A percentile compares a stretch with the other conserved stretches of the same genome.
phyloP scores from a whole-genome alignment of 148 eudicot species.

The Rheum nobile region DNA sequence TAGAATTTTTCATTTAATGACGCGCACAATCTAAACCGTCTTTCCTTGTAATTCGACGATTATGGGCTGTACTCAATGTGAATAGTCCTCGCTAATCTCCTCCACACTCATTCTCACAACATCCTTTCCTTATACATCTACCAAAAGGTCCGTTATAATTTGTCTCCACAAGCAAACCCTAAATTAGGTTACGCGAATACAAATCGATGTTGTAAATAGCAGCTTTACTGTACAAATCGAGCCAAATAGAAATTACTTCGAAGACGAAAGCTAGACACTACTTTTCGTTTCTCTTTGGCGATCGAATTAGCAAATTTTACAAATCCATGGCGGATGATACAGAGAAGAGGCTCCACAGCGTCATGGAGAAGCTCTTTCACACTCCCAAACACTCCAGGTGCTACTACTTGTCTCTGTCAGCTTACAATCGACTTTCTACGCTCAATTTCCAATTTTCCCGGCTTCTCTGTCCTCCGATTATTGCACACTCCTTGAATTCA shows the following conservation, averaged over 20 bases:
- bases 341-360: slow-evolving; percentile 55
- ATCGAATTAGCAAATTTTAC: not conserved
- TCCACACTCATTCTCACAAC: too few relatives aligned
- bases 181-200: not conserved
- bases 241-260: not conserved
- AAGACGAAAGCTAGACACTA: not conserved
- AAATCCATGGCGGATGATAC: slow-evolving; percentile 63
- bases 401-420: not conserved
- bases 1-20: too few relatives aligned
- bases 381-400: slow-evolving; percentile 27
- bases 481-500: not conserved
- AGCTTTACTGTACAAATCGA: not conserved
- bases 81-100: too few relatives aligned
- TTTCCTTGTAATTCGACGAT: too few relatives aligned
- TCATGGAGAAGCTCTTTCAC: slow-evolving; percentile 68
- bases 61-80: too few relatives aligned
- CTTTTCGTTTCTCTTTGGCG: not conserved
- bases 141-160: too few relatives aligned
- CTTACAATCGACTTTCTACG: not conserved
- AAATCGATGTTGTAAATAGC: not conserved
- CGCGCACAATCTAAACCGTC: too few relatives aligned
- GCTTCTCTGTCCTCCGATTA: not conserved
- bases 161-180: too few relatives aligned
- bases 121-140: too few relatives aligned
- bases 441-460: not conserved